Base-by-base conservation (phyloP, 2,329 filamentous ascomycete genomes). In the Claviceps monticola region DNA sequence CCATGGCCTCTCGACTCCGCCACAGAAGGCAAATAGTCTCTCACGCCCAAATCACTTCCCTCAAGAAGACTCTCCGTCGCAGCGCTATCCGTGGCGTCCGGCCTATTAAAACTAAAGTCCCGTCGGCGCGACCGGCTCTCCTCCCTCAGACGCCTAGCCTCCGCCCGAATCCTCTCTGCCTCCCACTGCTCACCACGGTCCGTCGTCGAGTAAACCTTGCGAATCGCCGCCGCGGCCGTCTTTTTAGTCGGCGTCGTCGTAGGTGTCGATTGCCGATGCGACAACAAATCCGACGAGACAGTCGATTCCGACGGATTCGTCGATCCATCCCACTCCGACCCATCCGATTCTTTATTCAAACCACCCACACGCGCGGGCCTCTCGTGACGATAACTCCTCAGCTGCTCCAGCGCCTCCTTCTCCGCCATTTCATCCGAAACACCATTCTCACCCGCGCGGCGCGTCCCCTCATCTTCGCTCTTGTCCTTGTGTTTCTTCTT, bases 331-430 rank as follows among this genome's bases (percentile, higher is more conserved):
- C 88, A 95, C 57, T 80, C 73, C 54, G 82, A 86, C 55, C 83
- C 86, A 59, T 96, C 91, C 44, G 83, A 76, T 58, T 85, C 75
- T 60, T 84, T 83, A 69, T 97, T 97, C 66, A 97, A 72, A 19
- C 91, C 91, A 38, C 91, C 91, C 2, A 97, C 89, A 49, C 86
- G 79, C 0, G 91, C 91, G 2, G 88, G 74, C 65, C 84, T 87
- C 70, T 97, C 91, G 62, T 88, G 78, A 23, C 90, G 86, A 72
- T 97, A 97, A 37, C 80, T 80, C 53, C 84, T 80, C 52, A 97
- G 79, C 54, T 93, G 84, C 46, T 80, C 72, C 59, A 82, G 73
- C 23, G 79, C 82, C 50, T 74, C 74, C 41, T 74, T 76, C 64
- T 86, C 84, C 60, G 81, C 80, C 29, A 74, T 68, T 59, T 79